Base-by-base conservation (phyloP, 1,284 basidiomycete species). In the Sphagnurus paluster region DNA sequence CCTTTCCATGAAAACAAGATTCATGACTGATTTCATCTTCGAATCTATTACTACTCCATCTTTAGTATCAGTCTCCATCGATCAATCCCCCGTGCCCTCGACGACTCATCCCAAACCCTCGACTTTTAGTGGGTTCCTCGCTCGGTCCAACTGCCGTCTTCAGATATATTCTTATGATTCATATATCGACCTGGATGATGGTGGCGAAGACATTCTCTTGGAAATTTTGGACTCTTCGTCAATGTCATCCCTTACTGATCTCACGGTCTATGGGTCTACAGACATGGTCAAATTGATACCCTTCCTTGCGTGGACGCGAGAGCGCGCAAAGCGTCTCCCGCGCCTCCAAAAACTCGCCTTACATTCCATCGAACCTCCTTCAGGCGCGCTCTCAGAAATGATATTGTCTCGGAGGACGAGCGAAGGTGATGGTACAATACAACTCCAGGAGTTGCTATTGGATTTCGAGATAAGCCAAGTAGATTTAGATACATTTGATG, bases 101-200 rank as follows among this genome's bases (percentile, higher is more conserved):
- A 20, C n/a, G n/a, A n/a, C 39, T 9, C 29, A 28, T 13, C 26
- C 36, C 7, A 40, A 50, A 14, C 19, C 16, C 5, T 17, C 30
- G 17, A 39, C 48, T 1, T 20, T 50, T 9, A 39, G 17, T 21
- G 39, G 43, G 29, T 32, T 50, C n/a, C 36, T 50, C 10, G 25
- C 24, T n/a, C 34, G 48, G 26, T 50, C 48, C 11, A 23, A 38
- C 26, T 46, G 44, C 10, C 24, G 13, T 23, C 39, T 50, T 9
- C n/a, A 46, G 30, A n/a, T 13, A 2, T 23, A 37, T 19, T 26
- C 24, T 2, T 46, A 46, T 24, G 35, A 38, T n/a, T n/a, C 30
- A 20, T 17, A 39, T 19, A 8, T 36, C 9, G 39, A 41, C 3
- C 9, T 30, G 7, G 23, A 43, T 13, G n/a, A n/a, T n/a, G n/a